Conservation (phyloP, 441 rosid species). For the Erodium moschatum region DNA sequence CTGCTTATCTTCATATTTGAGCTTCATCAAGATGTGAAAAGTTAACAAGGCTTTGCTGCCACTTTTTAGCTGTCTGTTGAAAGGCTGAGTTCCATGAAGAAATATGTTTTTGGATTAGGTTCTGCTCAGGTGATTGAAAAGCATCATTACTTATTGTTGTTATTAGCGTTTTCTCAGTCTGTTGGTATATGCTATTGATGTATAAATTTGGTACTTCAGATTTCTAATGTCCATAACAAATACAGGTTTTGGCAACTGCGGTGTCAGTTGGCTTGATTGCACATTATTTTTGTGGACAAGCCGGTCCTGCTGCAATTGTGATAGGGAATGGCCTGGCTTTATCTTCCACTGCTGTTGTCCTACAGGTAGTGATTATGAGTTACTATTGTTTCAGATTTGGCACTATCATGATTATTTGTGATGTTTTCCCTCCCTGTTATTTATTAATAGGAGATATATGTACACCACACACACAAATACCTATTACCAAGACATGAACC, state of each 20-base stretch:
- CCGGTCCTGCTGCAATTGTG: conserved; percentile 93
- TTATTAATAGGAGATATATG: too few relatives aligned
- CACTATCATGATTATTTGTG: conserved; percentile 14
- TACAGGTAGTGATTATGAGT: conserved; percentile 51
- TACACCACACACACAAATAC: background rate
- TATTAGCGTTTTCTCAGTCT: background rate
- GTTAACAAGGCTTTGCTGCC: conserved; percentile 23
- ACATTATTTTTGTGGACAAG: conserved; percentile 65
- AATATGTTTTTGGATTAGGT: conserved; percentile 94
- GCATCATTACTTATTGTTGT: conserved; percentile 14
- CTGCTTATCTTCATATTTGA: conserved; percentile 20
- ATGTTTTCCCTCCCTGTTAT: too few relatives aligned
- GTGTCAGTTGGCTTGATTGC: conserved; percentile 70
- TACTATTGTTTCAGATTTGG: conserved; percentile 17
- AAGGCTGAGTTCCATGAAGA: conserved; percentile 98
- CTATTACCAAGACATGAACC: background rate
- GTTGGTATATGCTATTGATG: conserved; percentile 2
- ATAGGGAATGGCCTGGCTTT: conserved; percentile 94
- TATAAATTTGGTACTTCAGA: conserved; percentile 15
- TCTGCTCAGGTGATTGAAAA: conserved; percentile 69
- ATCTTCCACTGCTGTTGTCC: conserved; percentile 96
- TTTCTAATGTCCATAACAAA: conserved; percentile 22
- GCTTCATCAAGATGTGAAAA: conserved; percentile 20
- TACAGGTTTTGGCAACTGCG: conserved; percentile 90
- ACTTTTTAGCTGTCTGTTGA: conserved; percentile 81